Percentiles rank a stretch among this genome's conserved stretches.
These are phyloP conservation scores for Dothistroma pini DNA, from an alignment of 2,329 filamentous ascomycete species.

Conservation along the genomic window DNA sequence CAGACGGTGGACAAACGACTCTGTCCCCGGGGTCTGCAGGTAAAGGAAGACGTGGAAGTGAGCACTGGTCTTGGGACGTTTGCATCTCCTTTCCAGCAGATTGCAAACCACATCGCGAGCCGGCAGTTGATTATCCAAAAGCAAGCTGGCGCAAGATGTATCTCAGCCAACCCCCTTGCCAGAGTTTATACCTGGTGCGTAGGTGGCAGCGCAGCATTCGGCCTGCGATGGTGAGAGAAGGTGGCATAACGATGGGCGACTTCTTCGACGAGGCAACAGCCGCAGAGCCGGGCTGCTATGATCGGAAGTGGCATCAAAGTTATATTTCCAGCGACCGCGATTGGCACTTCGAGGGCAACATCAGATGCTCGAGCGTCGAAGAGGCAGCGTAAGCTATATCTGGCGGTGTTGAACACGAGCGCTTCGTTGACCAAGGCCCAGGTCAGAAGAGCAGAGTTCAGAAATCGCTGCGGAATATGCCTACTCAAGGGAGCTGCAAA, in stretches of 20 bases:
- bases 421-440: conserved; percentile 2
- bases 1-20: conserved; percentile 7
- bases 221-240: conserved; percentile 27
- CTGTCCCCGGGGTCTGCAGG: neutral
- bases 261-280: conserved; percentile 29
- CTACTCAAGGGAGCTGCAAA: conserved; percentile 16
- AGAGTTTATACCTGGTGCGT: conserved; percentile 30
- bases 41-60: conserved; percentile 12
- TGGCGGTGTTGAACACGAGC: neutral
- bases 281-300: conserved; percentile 16
- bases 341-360: conserved; percentile 38
- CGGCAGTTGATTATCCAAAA: conserved; percentile 28
- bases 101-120: conserved; percentile 13
- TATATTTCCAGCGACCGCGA: conserved; percentile 34
- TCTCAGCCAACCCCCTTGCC: conserved; percentile 34
- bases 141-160: conserved; percentile 37
- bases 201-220: conserved; percentile 28
- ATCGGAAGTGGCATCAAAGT: conserved; percentile 30
- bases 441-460: conserved; percentile 5
- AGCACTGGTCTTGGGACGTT: conserved; percentile 35
- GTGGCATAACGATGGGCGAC: conserved; percentile 34
- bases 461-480: conserved; percentile 18
- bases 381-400: neutral
- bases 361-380: conserved; percentile 27
- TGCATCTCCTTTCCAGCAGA: conserved; percentile 32